Evolutionary conservation across 345 rosid genomes (phyloP).

Genomic region (Lepidium didymum): DNA sequence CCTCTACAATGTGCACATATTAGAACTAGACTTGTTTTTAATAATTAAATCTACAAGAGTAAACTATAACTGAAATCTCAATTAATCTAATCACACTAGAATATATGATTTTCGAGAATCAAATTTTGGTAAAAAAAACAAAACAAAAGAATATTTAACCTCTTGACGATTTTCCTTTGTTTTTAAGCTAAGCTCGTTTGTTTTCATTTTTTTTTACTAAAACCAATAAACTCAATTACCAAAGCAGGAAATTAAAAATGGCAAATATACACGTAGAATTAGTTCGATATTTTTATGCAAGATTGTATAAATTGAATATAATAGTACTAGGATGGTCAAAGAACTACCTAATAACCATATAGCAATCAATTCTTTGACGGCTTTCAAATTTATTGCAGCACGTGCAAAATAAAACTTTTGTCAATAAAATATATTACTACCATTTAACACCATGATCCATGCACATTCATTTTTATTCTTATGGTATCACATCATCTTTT

Average conservation of each 20-base stretch:
- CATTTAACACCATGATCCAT: background rate
- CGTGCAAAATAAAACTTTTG: background rate
- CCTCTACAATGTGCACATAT: background rate
- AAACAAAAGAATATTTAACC: too few relatives aligned
- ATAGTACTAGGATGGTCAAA: background rate
- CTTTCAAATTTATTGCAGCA: slow-evolving; percentile 10
- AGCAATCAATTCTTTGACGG: slow-evolving; percentile 12
- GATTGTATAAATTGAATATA: background rate
- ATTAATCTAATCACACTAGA: too few relatives aligned
- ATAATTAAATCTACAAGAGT: too few relatives aligned
- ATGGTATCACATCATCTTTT: background rate
- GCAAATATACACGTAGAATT: background rate
- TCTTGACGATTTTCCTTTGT: too few relatives aligned
- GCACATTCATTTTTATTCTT: background rate
- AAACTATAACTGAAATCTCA: too few relatives aligned
- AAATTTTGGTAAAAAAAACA: too few relatives aligned
- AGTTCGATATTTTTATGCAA: background rate
- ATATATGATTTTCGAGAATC: too few relatives aligned
- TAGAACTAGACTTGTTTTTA: too few relatives aligned
- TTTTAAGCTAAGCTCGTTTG: too few relatives aligned
- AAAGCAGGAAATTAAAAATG: background rate
- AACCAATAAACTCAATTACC: background rate
- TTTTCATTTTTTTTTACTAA: background rate
- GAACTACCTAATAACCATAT: slow-evolving; percentile 14
- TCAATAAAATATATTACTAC: background rate